phyloP scores from a whole-genome alignment of 768 basidiomycete species.

The Vararia minispora region DNA sequence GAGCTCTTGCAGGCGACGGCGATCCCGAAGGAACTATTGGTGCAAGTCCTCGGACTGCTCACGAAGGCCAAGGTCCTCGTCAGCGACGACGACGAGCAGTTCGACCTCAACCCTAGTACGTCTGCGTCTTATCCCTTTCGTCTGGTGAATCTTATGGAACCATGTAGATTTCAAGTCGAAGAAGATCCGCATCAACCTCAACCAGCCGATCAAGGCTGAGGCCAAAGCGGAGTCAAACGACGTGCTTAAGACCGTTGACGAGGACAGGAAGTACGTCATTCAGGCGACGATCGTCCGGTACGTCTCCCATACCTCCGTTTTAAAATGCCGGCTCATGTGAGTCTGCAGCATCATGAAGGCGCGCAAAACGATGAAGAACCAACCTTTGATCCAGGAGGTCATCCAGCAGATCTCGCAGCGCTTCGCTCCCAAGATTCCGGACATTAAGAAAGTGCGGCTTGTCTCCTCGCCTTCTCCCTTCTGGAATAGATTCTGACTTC shows the following conservation, averaged over 20 bases:
- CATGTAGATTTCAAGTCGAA: constrained; percentile 75
- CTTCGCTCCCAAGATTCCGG: constrained; percentile 88
- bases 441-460: constrained; percentile 86
- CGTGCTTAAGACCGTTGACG: constrained; percentile 89
- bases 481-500: constrained; percentile 2
- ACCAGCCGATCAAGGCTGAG: constrained; percentile 89
- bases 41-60: constrained; percentile 44
- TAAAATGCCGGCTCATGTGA: too few relatives aligned
- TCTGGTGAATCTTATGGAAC: not conserved
- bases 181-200: constrained; percentile 88
- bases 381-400: constrained; percentile 80
- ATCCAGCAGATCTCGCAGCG: constrained; percentile 81
- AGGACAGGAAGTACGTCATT: constrained; percentile 93
- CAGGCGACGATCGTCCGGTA: constrained; percentile 88
- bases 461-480: not conserved
- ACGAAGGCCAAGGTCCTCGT: constrained; percentile 86
- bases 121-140: not conserved
- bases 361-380: constrained; percentile 91
- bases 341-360: constrained; percentile 81
- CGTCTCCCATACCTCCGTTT: too few relatives aligned
- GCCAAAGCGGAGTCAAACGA: constrained; percentile 84
- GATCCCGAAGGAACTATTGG: constrained; percentile 70
- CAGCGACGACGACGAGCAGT: constrained; percentile 81
- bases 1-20: constrained; percentile 74
- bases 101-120: constrained; percentile 81